A percentile compares a stretch with the other conserved stretches of the same genome.
These are phyloP conservation scores for Pseudozyma sp. DNA, from an alignment of 1,284 basidiomycete species.

Conservation along the genomic window DNA sequence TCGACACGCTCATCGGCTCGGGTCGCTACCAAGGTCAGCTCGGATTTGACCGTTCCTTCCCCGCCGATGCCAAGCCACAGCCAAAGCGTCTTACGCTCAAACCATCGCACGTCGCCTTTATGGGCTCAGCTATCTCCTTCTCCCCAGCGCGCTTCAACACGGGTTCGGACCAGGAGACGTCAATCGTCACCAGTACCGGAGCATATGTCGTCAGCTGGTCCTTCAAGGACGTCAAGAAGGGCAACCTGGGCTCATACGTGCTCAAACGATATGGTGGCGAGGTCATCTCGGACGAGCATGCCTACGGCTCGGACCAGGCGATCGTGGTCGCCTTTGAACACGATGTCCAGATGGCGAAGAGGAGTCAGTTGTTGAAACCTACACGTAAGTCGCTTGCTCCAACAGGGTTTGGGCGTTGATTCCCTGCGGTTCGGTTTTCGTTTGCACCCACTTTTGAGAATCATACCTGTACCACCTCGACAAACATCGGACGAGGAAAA, in stretches of 20 bases:
- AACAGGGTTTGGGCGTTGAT: constrained; percentile 44
- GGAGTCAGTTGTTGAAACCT: constrained; percentile 87
- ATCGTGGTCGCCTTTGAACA: constrained; percentile 96
- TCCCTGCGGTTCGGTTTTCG: constrained; percentile 4
- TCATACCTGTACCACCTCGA: background rate
- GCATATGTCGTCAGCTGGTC: constrained; percentile 87
- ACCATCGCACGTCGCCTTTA: constrained; percentile 92
- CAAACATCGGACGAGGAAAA: background rate
- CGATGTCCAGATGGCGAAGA: constrained; percentile 92
- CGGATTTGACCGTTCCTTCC: constrained; percentile 96
- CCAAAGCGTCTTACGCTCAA: constrained; percentile 89
- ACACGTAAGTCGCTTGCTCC: constrained; percentile 76
- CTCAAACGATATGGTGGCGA: constrained; percentile 78
- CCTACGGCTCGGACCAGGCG: constrained; percentile 81
- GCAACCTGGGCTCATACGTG: constrained; percentile 88
- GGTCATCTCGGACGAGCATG: constrained; percentile 59
- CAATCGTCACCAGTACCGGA: constrained; percentile 96
- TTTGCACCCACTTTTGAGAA: background rate
- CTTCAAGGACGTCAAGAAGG: constrained; percentile 93
- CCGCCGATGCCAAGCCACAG: constrained; percentile 90
- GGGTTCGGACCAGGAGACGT: constrained; percentile 82
- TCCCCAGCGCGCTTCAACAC: constrained; percentile 96
- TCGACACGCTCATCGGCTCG: constrained; percentile 93
- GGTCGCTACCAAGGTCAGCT: constrained; percentile 86
- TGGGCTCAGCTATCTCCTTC: constrained; percentile 88